Evolutionary conservation across 495 filamentous ascomycete genomes (phyloP).

Genomic region (Trichocladium uniseriatum): DNA sequence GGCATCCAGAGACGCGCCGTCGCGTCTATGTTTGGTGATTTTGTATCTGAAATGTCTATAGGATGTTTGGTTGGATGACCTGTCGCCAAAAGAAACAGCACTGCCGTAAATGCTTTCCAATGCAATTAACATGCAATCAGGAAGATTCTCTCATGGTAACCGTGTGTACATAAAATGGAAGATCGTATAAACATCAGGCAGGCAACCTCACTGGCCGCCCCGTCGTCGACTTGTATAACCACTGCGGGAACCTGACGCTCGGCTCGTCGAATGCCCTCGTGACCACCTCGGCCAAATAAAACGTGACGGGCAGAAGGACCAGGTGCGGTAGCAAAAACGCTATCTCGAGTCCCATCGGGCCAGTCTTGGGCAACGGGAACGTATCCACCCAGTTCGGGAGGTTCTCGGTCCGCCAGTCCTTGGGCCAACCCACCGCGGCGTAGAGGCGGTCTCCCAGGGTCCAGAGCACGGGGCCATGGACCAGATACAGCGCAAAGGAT

Average conservation of each 20-base stretch:
- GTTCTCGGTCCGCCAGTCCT: conserved; percentile 26
- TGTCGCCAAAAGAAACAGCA: no score
- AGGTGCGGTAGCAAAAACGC: conserved; percentile 45
- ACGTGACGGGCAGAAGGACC: conserved; percentile 46
- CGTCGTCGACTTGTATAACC: conserved; percentile 38
- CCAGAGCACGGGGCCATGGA: conserved; percentile 51
- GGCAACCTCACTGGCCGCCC: conserved; percentile 9
- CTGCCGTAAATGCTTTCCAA: background rate
- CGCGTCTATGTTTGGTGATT: no score
- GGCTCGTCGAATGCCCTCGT: conserved; percentile 50
- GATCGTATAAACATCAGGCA: conserved; percentile 2
- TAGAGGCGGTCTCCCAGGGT: conserved; percentile 39
- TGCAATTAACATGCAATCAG: no score
- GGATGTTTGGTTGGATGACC: no score
- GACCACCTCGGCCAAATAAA: conserved; percentile 48
- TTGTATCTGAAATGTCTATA: no score
- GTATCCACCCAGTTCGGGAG: conserved; percentile 38
- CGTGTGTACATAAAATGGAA: no score
- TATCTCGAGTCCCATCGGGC: conserved; percentile 46
- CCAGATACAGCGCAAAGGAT: conserved; percentile 55
- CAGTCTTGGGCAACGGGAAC: conserved; percentile 39
- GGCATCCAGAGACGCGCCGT: no score
- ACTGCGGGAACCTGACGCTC: conserved; percentile 42
- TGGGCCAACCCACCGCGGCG: conserved; percentile 41
- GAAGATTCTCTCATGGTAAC: no score